Evolutionary conservation across 2,329 filamentous ascomycete genomes (phyloP).

Genomic region (Chaetomiaceae sp.): DNA sequence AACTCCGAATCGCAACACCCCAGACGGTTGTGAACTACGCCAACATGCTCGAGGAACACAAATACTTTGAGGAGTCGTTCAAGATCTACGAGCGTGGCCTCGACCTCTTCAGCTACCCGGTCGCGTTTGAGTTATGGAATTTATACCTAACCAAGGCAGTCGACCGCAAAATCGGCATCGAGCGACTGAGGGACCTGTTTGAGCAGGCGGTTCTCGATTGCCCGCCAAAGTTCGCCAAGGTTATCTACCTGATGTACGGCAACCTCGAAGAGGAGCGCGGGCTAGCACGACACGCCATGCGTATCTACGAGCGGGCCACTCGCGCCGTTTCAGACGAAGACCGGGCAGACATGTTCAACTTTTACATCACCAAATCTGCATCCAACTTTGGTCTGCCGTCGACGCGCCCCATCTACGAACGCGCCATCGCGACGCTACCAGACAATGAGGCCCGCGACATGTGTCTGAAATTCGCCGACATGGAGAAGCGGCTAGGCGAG

Average conservation of each 20-base stretch:
- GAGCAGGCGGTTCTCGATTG: slow-evolving; percentile 95
- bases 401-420: slow-evolving; percentile 91
- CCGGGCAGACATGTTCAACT: slow-evolving; percentile 95
- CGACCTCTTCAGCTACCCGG: slow-evolving; percentile 97
- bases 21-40: slow-evolving; percentile 99
- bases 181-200: slow-evolving; percentile 88
- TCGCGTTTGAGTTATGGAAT: slow-evolving; percentile 98
- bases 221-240: slow-evolving; percentile 92
- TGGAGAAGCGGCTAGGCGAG: slow-evolving; percentile 53
- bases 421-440: slow-evolving; percentile 87
- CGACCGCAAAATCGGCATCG: slow-evolving; percentile 91
- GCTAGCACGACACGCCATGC: slow-evolving; percentile 93
- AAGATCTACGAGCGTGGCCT: slow-evolving; percentile 94
- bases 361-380: slow-evolving; percentile 98
- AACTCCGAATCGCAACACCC: slow-evolving; percentile 93
- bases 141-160: slow-evolving; percentile 96
- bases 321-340: slow-evolving; percentile 93
- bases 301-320: slow-evolving; percentile 96
- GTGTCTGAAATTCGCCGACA: slow-evolving; percentile 92
- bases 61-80: slow-evolving; percentile 96
- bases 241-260: slow-evolving; percentile 96
- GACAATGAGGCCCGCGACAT: slow-evolving; percentile 92
- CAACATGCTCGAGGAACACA: slow-evolving; percentile 87
- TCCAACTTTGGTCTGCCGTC: slow-evolving; percentile 97
- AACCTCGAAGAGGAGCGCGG: slow-evolving; percentile 94